Evolutionary conservation across 2,329 filamentous ascomycete genomes (phyloP).

Genomic region (Lachnellula subtilissima): DNA sequence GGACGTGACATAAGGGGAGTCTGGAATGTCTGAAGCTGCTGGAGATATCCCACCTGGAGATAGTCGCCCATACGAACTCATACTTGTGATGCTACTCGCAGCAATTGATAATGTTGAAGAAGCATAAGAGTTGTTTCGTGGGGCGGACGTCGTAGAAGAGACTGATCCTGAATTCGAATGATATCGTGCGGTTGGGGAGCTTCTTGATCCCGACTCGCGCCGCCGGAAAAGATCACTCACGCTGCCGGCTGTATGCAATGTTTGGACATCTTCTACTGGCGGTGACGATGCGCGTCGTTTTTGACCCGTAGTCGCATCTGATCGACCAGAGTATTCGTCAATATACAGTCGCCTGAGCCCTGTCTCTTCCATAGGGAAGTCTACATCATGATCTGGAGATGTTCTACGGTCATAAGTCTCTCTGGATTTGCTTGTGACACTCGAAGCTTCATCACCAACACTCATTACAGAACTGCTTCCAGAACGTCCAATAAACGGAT

Average conservation of each 20-base stretch:
- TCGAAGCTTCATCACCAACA: conserved; percentile 45
- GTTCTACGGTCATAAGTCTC: conserved; percentile 59
- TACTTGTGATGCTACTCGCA: conserved; percentile 61
- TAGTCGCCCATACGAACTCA: conserved; percentile 55
- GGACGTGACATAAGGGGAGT: conserved; percentile 50
- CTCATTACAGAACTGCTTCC: conserved; percentile 39
- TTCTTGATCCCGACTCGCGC: conserved; percentile 47
- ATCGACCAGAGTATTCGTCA: conserved; percentile 42
- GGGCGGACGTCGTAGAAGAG: conserved; percentile 60
- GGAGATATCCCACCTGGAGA: conserved; percentile 57
- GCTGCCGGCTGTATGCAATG: conserved; percentile 31
- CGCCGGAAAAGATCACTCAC: conserved; percentile 31
- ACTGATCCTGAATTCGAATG: conserved; percentile 55
- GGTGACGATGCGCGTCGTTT: conserved; percentile 61
- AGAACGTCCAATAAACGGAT: conserved; percentile 37
- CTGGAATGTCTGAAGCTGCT: conserved; percentile 33
- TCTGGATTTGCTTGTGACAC: conserved; percentile 46
- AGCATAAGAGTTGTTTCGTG: conserved; percentile 57
- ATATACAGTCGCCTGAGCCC: conserved; percentile 47
- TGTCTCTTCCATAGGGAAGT: conserved; percentile 50
- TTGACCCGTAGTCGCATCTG: conserved; percentile 43
- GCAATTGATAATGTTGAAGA: conserved; percentile 54
- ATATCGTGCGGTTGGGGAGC: conserved; percentile 50
- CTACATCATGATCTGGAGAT: conserved; percentile 33
- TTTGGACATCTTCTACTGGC: conserved; percentile 46